Percentiles rank a stretch among this genome's conserved stretches.
Evolutionary conservation across 2,329 filamentous ascomycete species (phyloP).

Genomic region (Claviceps pazoutovae): DNA sequence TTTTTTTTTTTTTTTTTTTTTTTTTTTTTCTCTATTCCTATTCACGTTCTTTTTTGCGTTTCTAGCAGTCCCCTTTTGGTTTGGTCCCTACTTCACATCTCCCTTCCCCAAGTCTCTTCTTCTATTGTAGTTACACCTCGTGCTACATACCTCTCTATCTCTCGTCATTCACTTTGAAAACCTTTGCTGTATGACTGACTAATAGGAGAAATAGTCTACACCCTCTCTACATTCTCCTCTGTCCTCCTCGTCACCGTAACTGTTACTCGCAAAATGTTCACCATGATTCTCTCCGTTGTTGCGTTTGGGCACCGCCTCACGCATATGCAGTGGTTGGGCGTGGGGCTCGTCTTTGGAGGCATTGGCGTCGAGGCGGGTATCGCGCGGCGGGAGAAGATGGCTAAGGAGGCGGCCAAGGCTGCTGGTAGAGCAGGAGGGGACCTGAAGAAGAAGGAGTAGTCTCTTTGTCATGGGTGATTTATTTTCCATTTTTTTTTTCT

Average conservation of each 20-base stretch:
- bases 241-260: conserved; percentile 91
- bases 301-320: conserved; percentile 84
- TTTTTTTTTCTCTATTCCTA: no score
- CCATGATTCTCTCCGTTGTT: conserved; percentile 91
- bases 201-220: conserved; percentile 48
- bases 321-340: conserved; percentile 86
- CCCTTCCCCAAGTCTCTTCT: no score
- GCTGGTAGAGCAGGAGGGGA: neutral
- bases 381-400: conserved; percentile 67
- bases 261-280: conserved; percentile 97
- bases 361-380: conserved; percentile 84
- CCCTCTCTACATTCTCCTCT: conserved; percentile 80
- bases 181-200: neutral
- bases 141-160: no score
- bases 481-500: neutral
- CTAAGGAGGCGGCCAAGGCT: conserved; percentile 54
- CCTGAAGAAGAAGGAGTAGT: conserved; percentile 19
- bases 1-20: no score
- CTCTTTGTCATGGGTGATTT: neutral
- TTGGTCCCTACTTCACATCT: no score
- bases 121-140: no score
- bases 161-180: neutral
- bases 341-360: conserved; percentile 84
- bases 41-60: no score
- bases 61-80: no score